Evolutionary conservation across 2,329 filamentous ascomycete species (phyloP), one percentile per base, ranked within the genome.

Genomic region (Beauveria varroae): DNA sequence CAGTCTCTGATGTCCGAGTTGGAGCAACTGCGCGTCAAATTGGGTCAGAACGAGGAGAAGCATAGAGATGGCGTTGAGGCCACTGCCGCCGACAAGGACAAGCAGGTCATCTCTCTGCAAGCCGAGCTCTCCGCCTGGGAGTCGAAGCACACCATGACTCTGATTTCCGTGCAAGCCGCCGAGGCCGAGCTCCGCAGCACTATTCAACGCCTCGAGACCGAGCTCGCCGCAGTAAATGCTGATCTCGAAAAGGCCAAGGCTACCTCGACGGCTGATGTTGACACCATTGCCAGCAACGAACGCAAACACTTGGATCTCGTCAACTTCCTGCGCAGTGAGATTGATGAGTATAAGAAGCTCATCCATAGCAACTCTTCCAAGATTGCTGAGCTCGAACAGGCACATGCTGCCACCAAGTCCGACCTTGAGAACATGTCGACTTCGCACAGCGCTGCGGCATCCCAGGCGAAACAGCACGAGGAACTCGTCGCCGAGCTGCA

Each of bases 261-360:
- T 16, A 71, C 75, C 60, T 68, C 72, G 9, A 69, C 71, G 40
- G 74, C 72, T 16, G 74, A 74, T 7, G 74, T 77, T 2, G 72
- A 83, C 26, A 75, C 81, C 1, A 58, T 64, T 34, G 74, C 73
- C 60, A 81, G 85, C 63, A 76, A 73, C 2, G 75, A 81, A 41
- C 73, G 73, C 46, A 81, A 82, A 69, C 85, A 90, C 63, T 77
- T 87, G 62, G 79, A 82, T 41, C 75, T 87, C 53, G 76, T 90
- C 40, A 76, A 79, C 41, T 79, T 79, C 50, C 75, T 97, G 47
- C 88, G 89, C 64, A 81, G 76, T 63, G 88, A 96, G 70, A 87
- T 97, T 58, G 86, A 93, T 57, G 86, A 91, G 70, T 92, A 96
- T 75, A 93, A 90, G 75, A 77, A 81, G 3, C 84, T 89, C 43